phyloP scores from a whole-genome alignment of 805 yeast genomes.

The Nematodospora valgi region DNA sequence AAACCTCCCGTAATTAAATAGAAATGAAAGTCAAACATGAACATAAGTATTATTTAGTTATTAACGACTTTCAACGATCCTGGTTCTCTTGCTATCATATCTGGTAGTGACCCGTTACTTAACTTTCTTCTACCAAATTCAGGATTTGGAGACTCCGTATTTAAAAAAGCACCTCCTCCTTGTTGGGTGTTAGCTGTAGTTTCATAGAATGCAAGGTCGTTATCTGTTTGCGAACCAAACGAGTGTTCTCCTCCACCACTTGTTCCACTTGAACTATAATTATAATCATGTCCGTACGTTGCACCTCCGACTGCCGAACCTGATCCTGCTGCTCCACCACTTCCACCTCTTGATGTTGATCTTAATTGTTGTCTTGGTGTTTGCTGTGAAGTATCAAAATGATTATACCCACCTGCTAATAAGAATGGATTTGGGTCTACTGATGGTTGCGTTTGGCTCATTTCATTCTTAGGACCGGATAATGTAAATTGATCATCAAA shows the following conservation, averaged over 20 bases:
- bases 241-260: constrained; percentile 13
- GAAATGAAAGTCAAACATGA: neutral
- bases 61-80: constrained; percentile 53
- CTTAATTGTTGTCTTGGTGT: constrained; percentile 4
- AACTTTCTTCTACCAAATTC: constrained; percentile 47
- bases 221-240: constrained; percentile 11
- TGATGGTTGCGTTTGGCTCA: constrained; percentile 7
- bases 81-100: constrained; percentile 40
- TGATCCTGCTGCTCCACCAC: constrained; percentile 2
- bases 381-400: constrained; percentile 11
- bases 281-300: constrained; percentile 7
- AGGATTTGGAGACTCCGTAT: constrained; percentile 11
- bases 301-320: neutral
- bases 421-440: constrained; percentile 22
- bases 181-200: neutral
- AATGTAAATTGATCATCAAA: constrained; percentile 36
- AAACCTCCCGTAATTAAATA: neutral
- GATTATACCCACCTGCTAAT: constrained; percentile 11
- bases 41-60: constrained; percentile 9
- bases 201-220: constrained; percentile 4
- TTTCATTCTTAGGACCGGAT: constrained; percentile 22
- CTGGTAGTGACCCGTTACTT: constrained; percentile 55
- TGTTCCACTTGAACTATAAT: constrained; percentile 10
- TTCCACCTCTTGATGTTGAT: constrained; percentile 2
- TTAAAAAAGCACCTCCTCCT: constrained; percentile 4